Base-by-base conservation (phyloP, 2,329 filamentous ascomycete genomes). In the Penicillium sp. region DNA sequence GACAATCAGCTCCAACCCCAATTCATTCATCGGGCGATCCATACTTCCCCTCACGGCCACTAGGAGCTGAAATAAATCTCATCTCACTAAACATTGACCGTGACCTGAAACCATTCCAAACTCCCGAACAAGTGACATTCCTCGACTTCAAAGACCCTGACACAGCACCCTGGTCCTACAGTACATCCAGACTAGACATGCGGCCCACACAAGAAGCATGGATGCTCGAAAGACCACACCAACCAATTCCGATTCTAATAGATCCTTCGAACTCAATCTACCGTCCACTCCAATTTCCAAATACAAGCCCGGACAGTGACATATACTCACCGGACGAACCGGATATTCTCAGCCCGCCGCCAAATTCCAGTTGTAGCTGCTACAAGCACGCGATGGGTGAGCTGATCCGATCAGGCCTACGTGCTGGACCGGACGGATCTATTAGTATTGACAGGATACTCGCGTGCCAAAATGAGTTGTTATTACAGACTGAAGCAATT, bases 401-500 rank as follows among this genome's bases (percentile, higher is more conserved):
- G 16, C 54, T 72, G n/a, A 58, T 68, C 13, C 49, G 62, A 21
- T 63, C 49, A 14, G 45, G 55, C 2, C 33, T 51, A 14, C 45
- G 27, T 3, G 31, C 59, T 4, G 56, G 62, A 6, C 50, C 53
- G 8, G 58, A 62, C 2, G 61, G 64, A 16, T 44, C 60, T 1
- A 54, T 60, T 16, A 64, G 62, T 8, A 69, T 73, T 25, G 69
- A 73, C 31, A 61, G 61, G 1, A 62, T 70, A 13, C 37, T 73
- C 13, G 62, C 57, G 6, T 67, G 62, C 19, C 71, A 72, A 19
- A 65, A 64, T n/a, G 57, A 66, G 8, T 46, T 73, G 13, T 59
- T 72, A 43, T 58, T 68, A 9, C 62, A 70, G 31, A 63, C 67
- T 5, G 67, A 73, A 23, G 64, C 62, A 2, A 68, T 73, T 19